Conservation (phyloP, 768 basidiomycete genomes). For the Collybia sordida region DNA sequence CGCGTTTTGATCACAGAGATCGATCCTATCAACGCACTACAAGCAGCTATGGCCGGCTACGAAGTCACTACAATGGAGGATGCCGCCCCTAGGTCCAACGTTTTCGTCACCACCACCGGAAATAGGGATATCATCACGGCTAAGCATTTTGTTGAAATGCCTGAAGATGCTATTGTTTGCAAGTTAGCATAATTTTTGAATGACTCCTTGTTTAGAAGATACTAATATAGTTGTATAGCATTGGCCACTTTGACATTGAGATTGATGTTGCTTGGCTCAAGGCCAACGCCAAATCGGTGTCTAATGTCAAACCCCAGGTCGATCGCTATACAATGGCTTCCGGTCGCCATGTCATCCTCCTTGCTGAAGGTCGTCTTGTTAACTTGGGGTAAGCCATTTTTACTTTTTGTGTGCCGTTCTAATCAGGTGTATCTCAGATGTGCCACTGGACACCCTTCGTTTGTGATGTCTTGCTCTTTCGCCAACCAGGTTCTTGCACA, state of each 20-base stretch:
- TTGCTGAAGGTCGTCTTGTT: slow-evolving; percentile 98
- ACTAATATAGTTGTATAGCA: slow-evolving; percentile 40
- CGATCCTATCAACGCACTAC: slow-evolving; percentile 99
- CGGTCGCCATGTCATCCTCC: slow-evolving; percentile 94
- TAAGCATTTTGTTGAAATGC: slow-evolving; percentile 92
- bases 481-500: slow-evolving; percentile 98
- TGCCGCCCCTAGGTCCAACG: slow-evolving; percentile 81
- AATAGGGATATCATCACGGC: slow-evolving; percentile 96
- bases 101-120: slow-evolving; percentile 98
- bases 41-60: slow-evolving; percentile 99
- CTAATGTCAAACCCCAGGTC: slow-evolving; percentile 98
- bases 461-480: slow-evolving; percentile 99
- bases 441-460: slow-evolving; percentile 98
- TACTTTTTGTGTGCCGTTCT: slow-evolving; percentile 5
- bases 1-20: slow-evolving; percentile 97
- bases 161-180: slow-evolving; percentile 97
- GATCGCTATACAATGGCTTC: slow-evolving; percentile 93
- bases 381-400: slow-evolving; percentile 78
- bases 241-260: slow-evolving; percentile 85
- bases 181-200: slow-evolving; percentile 56
- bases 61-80: slow-evolving; percentile 99
- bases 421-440: slow-evolving; percentile 47
- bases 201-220: background rate
- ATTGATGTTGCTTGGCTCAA: slow-evolving; percentile 99
- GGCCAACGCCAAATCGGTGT: slow-evolving; percentile 75